Base-by-base conservation (phyloP, 1,284 basidiomycete species). In the Rhodotorula sp. region DNA sequence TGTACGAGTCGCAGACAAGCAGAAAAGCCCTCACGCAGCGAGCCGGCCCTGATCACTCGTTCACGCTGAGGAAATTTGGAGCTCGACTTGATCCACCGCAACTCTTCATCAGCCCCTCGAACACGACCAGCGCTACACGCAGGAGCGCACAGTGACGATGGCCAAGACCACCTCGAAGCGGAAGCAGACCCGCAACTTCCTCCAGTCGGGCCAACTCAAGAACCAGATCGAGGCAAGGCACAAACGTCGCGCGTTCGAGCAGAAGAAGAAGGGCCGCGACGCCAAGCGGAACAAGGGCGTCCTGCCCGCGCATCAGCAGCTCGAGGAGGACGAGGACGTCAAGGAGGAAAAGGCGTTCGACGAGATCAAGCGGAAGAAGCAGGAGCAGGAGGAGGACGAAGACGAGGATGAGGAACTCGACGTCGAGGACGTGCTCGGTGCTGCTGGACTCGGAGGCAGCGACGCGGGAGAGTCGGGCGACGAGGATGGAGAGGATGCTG, bases 151-250 rank as follows among this genome's bases (percentile, higher is more conserved):
- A 15, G 31, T 26, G 45, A 28, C 16, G 12, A 62, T 67, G 60
- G 43, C 66, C 56, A 68, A 63, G 43, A 89, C 87, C 77, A 85
- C 85, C 75, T 85, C 86, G 10, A 74, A 74, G 43, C 82, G 85
- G 48, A 93, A 93, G 81, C 87, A 90, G 1, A 90, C 89, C 23
- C 88, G 90, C 79, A 93, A 94, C 83, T 95, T 94, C 77, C 90
- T 89, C 16, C 85, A 90, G 3, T 92, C 90, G 68, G 93, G 93
- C 2, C 89, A 91, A 79, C 86, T 97, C 63, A 91, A 91, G 79
- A 89, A 91, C 75, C 87, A 88, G 47, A 95, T 97, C 69, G 86
- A 91, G 77, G 66, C 66, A 8, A 45, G 70, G 3, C 60, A 71
- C 85, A 88, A 67, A 8, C 84, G 92, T 52, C 86, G 88, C 68